Conservation (phyloP, 129 eudicot species). For the Artemisia argyi region DNA sequence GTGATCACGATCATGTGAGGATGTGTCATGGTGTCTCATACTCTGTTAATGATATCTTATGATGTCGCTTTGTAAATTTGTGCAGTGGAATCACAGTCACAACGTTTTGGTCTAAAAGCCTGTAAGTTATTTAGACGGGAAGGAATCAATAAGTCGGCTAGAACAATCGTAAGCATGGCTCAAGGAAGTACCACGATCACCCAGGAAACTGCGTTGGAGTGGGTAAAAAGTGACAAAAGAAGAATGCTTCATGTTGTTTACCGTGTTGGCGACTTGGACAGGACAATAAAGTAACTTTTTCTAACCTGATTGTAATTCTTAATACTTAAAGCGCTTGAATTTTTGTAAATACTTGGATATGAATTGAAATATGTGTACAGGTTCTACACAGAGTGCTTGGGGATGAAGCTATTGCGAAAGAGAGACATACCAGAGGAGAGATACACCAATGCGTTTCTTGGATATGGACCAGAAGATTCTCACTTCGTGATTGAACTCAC, state of each 20-base stretch:
- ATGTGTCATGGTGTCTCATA: neutral
- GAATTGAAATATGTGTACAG: slow-evolving; percentile 37
- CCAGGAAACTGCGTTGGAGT: slow-evolving; percentile 75
- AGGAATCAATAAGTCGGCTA: slow-evolving; percentile 33
- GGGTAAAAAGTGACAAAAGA: slow-evolving; percentile 91
- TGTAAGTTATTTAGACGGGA: slow-evolving; percentile 51
- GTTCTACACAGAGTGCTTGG: slow-evolving; percentile 92
- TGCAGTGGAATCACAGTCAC: slow-evolving; percentile 59
- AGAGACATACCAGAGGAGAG: slow-evolving; percentile 97
- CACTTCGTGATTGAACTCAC: slow-evolving; percentile 96
- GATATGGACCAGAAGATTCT: slow-evolving; percentile 99
- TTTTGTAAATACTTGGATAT: neutral
- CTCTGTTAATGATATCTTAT: neutral
- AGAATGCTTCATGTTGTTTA: slow-evolving; percentile 99
- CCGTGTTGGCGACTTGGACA: slow-evolving; percentile 96
- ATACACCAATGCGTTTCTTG: slow-evolving; percentile 97
- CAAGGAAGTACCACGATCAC: slow-evolving; percentile 73
- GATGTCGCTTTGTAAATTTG: slow-evolving; percentile 20
- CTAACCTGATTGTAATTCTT: slow-evolving; percentile 1
- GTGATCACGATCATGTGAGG: slow-evolving; percentile 15
- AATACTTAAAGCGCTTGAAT: neutral
- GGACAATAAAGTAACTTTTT: slow-evolving; percentile 83
- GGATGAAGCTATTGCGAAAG: slow-evolving; percentile 93
- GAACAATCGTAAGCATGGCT: slow-evolving; percentile 54
- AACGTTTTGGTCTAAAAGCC: slow-evolving; percentile 51